These are phyloP conservation scores for Pyrenopolyporus hunteri DNA, from an alignment of 495 filamentous ascomycete genomes.

Conservation along the genomic window DNA sequence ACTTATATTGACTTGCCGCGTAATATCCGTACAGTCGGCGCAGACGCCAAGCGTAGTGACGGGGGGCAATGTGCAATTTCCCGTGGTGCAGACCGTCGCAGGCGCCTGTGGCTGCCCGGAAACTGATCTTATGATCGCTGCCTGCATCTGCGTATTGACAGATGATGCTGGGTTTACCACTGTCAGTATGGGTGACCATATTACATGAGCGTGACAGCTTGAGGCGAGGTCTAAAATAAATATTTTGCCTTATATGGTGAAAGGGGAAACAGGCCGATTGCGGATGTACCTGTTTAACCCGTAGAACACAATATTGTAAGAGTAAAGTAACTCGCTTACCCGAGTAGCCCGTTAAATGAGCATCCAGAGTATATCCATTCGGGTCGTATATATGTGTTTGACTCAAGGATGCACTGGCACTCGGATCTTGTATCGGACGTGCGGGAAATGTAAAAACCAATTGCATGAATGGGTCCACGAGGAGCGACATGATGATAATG, in stretches of 20 bases:
- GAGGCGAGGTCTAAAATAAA: no score
- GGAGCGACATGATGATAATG: neutral
- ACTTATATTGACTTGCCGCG: neutral
- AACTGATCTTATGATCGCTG: neutral
- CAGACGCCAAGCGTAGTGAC: neutral
- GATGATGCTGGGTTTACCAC: neutral
- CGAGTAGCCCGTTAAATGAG: neutral
- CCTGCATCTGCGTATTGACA: slow-evolving; percentile 4
- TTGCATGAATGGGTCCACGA: slow-evolving; percentile 1
- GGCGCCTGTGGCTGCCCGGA: neutral
- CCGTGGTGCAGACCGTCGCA: neutral
- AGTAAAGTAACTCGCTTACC: neutral
- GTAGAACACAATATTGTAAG: neutral
- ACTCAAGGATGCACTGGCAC: neutral
- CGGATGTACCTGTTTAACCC: neutral
- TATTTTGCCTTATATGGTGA: no score
- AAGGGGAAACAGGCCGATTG: neutral
- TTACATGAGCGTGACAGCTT: no score
- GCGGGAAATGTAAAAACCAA: slow-evolving; percentile 3
- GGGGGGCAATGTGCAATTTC: slow-evolving; percentile 1
- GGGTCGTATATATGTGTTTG: neutral
- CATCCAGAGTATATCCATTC: neutral
- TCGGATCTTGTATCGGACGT: neutral
- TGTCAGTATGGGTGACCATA: no score
- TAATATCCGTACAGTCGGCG: slow-evolving; percentile 1